Conservation (phyloP, 768 basidiomycete genomes). For the Pleurotus ostreatus region DNA sequence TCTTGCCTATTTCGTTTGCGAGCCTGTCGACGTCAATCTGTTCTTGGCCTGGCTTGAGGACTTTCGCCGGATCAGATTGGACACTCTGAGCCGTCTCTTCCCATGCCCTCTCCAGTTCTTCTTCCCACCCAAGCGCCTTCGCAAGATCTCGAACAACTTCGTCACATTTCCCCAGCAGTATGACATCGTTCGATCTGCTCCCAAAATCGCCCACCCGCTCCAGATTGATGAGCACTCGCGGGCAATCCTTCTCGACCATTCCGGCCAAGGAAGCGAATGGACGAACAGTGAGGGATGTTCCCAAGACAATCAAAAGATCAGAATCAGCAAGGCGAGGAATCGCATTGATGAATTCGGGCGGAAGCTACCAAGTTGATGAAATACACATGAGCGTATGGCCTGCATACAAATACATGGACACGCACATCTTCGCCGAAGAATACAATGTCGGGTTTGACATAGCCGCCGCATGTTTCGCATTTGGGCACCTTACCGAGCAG, state of each 20-base stretch:
- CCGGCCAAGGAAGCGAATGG: constrained; percentile 81
- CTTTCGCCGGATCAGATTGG: constrained; percentile 12
- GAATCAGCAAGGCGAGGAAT: constrained; percentile 54
- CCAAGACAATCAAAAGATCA: constrained; percentile 87
- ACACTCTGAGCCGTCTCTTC: constrained; percentile 36
- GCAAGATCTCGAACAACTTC: constrained; percentile 58
- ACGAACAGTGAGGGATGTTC: constrained; percentile 83
- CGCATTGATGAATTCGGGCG: constrained; percentile 57
- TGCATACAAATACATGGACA: constrained; percentile 7
- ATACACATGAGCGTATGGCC: background rate
- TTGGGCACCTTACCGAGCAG: constrained; percentile 59
- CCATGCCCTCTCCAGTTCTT: constrained; percentile 57
- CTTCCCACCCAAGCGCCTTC: constrained; percentile 70
- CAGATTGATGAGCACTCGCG: constrained; percentile 86
- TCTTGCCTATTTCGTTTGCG: constrained; percentile 6
- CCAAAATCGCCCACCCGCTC: constrained; percentile 74
- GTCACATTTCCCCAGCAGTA: constrained; percentile 71
- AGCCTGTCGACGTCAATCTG: constrained; percentile 9
- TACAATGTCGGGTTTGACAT: constrained; percentile 93
- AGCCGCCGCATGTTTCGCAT: constrained; percentile 64
- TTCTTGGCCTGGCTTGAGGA: constrained; percentile 4
- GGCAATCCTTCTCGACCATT: constrained; percentile 51
- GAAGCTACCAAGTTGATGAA: constrained; percentile 49
- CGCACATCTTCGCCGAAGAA: constrained; percentile 83
- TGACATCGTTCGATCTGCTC: constrained; percentile 48